Evolutionary conservation across 139 green algal genomes (phyloP).

Genomic region (Micromonas pusilla): DNA sequence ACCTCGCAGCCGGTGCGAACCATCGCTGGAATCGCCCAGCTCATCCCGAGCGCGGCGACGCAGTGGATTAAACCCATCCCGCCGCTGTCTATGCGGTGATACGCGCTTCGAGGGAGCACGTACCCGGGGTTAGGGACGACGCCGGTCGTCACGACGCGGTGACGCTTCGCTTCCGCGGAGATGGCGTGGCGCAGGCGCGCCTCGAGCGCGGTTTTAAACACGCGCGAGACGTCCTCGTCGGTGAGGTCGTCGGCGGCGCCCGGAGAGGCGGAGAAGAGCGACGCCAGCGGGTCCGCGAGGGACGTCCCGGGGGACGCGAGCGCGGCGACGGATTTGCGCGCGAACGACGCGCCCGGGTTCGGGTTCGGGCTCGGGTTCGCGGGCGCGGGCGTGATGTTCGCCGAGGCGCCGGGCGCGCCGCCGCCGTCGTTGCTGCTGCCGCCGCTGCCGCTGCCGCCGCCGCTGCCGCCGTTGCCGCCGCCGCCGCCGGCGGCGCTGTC

Average conservation of each 20-base stretch:
- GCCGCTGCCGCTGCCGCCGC: neutral
- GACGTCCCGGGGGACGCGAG: neutral
- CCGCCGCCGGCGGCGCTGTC: neutral
- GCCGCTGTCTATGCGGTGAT: neutral
- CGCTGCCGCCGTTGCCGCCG: neutral
- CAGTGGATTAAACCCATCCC: constrained; percentile 1
- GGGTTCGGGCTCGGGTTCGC: too few species aligned
- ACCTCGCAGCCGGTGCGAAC: neutral
- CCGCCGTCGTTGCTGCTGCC: neutral
- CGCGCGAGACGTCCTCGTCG: neutral
- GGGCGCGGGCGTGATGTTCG: too few species aligned
- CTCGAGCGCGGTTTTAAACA: neutral
- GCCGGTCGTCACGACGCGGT: neutral
- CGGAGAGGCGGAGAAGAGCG: too few species aligned
- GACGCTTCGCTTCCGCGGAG: neutral
- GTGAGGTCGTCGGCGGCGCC: too few species aligned
- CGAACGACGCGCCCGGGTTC: neutral
- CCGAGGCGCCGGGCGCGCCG: too few species aligned
- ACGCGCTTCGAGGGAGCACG: neutral
- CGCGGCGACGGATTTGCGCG: neutral
- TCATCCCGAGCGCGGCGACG: constrained; percentile 1
- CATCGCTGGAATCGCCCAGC: constrained; percentile 2
- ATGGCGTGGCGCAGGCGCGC: neutral
- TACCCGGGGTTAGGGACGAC: neutral
- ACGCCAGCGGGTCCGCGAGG: neutral